Percentiles rank a stretch among this genome's conserved stretches.
These are phyloP conservation scores for Psilocybe subaeruginosa DNA, from an alignment of 768 basidiomycete species.

Conservation along the genomic window DNA sequence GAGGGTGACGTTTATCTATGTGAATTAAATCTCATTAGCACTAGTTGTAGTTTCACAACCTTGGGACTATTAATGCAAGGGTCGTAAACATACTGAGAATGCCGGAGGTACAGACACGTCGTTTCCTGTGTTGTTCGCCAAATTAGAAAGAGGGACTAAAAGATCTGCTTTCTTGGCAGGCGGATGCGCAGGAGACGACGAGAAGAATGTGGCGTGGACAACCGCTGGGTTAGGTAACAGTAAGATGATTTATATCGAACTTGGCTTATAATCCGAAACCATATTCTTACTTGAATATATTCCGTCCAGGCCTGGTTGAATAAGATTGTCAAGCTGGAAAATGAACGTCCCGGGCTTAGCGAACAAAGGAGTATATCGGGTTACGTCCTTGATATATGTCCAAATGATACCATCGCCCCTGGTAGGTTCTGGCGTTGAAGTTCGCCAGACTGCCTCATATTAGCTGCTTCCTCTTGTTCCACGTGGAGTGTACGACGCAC, in stretches of 20 bases:
- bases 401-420: slow-evolving; percentile 70
- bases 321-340: slow-evolving; percentile 71
- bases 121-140: slow-evolving; percentile 64
- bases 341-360: slow-evolving; percentile 69
- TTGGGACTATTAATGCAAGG: neutral
- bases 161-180: slow-evolving; percentile 61
- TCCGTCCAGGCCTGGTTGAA: slow-evolving; percentile 60
- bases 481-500: slow-evolving; percentile 35
- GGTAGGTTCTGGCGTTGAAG: slow-evolving; percentile 79
- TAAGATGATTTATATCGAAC: neutral
- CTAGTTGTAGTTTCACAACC: neutral
- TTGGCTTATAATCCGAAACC: neutral
- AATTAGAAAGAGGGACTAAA: slow-evolving; percentile 72
- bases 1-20: slow-evolving; percentile 66
- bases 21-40: neutral
- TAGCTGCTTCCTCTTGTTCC: neutral
- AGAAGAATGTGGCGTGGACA: slow-evolving; percentile 73
- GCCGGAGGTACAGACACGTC: slow-evolving; percentile 77
- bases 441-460: slow-evolving; percentile 67
- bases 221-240: slow-evolving; percentile 43
- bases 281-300: slow-evolving; percentile 63
- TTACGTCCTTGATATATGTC: slow-evolving; percentile 79
- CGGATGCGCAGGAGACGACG: slow-evolving; percentile 57
- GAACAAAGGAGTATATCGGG: slow-evolving; percentile 73
- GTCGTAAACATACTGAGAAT: slow-evolving; percentile 53